Base-by-base conservation (phyloP, 2,329 filamentous ascomycete genomes). In the Stylonectria norvegica region DNA sequence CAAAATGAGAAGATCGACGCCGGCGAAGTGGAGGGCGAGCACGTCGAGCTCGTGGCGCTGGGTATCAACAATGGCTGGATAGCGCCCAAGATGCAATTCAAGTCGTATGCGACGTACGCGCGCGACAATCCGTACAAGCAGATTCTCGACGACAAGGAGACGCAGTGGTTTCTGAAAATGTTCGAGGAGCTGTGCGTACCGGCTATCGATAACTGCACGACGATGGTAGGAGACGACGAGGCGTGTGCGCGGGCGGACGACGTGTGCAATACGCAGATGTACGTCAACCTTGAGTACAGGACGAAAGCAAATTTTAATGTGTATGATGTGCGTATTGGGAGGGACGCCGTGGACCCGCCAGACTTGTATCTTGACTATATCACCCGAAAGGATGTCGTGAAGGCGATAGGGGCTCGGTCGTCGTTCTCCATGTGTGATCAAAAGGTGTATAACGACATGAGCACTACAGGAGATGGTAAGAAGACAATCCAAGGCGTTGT, bases 21-120 rank as follows among this genome's bases (percentile, higher is more conserved):
- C 3, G 72, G 74, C 9, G 59, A 55, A 2, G 39, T 69, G 4
- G 55, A 61, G 12, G 67, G 67, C 12, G 59, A 69, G 34, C 64
- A 66, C 33, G 41, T 77, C 36, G 68, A 71, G 29, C 63, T 80
- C n/a, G 65, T 75, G 5, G 71, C 75, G 0, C 63, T 81, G 6
- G 71, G 74, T 11, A 69, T 81, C 45, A 73, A 78, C 59, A 80
- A 80, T 52, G 75, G 73, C 18, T 78, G 73, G 63, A 69, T 76
- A 42, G 76, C 81, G 48, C 59, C 62, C 16, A 53, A 55, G 27
- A 53, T 61, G 3, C 59, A 65, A 29, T 63, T 58, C 45, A 56
- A 55, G 47, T 59, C 58, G 1, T 63, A 63, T 16, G 56, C 59
- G 1, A 53, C 55, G 11, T 62, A 62, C 43, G 57, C 61, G 9